A percentile compares a stretch with the other conserved stretches of the same genome.
Evolutionary conservation across 2,329 filamentous ascomycete genomes (phyloP).

Genomic region (Venturia carpophila): DNA sequence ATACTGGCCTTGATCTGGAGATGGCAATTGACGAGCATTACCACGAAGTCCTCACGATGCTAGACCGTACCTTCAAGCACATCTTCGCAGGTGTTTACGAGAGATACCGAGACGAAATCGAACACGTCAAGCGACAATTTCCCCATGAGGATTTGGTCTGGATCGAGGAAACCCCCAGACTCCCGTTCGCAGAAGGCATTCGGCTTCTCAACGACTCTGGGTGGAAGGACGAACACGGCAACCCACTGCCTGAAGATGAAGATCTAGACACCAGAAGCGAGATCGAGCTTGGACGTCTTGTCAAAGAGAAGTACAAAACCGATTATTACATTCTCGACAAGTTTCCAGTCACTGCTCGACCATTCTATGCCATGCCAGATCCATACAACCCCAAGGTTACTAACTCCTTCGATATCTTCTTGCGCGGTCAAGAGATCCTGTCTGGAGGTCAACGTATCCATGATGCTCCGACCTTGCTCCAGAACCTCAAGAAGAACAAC

Average conservation of each 20-base stretch:
- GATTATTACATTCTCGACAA: conserved; percentile 95
- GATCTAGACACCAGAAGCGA: conserved; percentile 81
- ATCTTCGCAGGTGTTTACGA: conserved; percentile 67
- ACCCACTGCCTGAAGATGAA: conserved; percentile 60
- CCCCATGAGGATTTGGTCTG: conserved; percentile 81
- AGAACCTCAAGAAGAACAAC: conserved; percentile 67
- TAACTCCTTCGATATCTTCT: conserved; percentile 92
- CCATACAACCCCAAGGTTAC: conserved; percentile 64
- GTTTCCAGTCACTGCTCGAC: conserved; percentile 74
- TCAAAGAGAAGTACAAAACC: conserved; percentile 78
- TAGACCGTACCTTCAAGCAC: conserved; percentile 74
- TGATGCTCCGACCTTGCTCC: conserved; percentile 62
- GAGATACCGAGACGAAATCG: conserved; percentile 62
- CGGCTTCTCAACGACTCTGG: conserved; percentile 72
- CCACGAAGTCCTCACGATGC: conserved; percentile 71
- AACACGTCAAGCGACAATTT: conserved; percentile 73
- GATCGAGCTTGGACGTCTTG: conserved; percentile 72
- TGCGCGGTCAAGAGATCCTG: conserved; percentile 86
- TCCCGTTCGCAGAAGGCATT: conserved; percentile 72
- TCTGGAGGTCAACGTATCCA: conserved; percentile 92
- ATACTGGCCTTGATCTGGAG: conserved; percentile 85
- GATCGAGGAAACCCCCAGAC: conserved; percentile 74
- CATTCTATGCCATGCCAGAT: conserved; percentile 88
- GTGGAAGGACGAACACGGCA: conserved; percentile 69
- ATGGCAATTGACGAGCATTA: conserved; percentile 89